Conservation (phyloP, 305 asterid species). For the Fraxinus xanthoxyloides region DNA sequence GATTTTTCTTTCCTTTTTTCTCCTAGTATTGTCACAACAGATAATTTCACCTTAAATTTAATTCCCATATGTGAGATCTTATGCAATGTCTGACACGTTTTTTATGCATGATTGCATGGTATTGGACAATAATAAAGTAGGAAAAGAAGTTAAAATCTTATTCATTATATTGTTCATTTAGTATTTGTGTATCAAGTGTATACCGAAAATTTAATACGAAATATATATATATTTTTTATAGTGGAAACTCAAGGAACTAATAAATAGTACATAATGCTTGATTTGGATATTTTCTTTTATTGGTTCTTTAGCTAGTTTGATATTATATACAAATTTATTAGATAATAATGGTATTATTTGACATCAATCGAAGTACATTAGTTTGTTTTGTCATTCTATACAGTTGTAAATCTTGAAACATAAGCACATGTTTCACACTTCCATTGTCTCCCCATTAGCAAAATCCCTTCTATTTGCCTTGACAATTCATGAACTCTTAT, state of each 20-base stretch:
- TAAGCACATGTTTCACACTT: background rate
- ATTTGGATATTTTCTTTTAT: background rate
- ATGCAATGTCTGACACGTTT: background rate
- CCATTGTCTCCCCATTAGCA: slow-evolving; percentile 5
- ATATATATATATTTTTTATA: background rate
- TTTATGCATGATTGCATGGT: background rate
- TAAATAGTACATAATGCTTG: background rate
- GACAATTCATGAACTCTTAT: background rate
- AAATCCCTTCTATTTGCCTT: background rate
- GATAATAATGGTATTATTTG: background rate
- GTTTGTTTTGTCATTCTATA: background rate
- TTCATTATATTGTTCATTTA: background rate
- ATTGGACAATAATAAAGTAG: background rate
- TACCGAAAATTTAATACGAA: background rate
- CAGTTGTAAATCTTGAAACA: background rate
- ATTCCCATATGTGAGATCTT: background rate
- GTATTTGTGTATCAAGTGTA: background rate
- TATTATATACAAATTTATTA: background rate
- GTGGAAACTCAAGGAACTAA: background rate
- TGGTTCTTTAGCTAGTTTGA: background rate
- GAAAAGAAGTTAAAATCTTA: background rate
- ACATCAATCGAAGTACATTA: background rate
- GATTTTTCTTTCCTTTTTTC: background rate
- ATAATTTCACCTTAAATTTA: background rate
- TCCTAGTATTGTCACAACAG: background rate